Base-by-base conservation (phyloP, 1,139 yeast genomes). In the Debaryomyces sp. region DNA sequence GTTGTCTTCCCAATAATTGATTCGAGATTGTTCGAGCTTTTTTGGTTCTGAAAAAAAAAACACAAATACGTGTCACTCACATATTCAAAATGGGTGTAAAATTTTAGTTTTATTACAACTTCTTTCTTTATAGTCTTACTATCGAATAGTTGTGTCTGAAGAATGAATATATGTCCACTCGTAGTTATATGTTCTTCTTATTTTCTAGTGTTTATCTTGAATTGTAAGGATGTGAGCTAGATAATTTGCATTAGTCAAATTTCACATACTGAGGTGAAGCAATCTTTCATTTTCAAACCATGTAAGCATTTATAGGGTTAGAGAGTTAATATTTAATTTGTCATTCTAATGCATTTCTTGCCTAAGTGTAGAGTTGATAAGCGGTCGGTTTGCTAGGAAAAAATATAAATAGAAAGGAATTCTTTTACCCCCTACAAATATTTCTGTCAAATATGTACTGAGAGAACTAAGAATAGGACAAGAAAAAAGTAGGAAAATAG, bases 51-150 rank as follows among this genome's bases (percentile, higher is more conserved):
- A 30, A 41, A 41, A 35, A 35, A 41, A 41, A 41, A 41, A 41
- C 43, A 41, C 43, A 41, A 41, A 41, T 41, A 41, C 43, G 43
- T 41, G 43, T 41, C 43, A 32, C 43, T 41, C 43, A 41, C 43
- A 41, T 41, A 37, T 41, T 32, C 37, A 21, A 21, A 17, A 18
- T 21, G 27, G 29, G 29, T 41, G 17, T 21, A 29, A 30, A 15
- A 30, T 41, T 9, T 12, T 18, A 22, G 5, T 2, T 17, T 23
- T 5, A 23, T 24, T 38, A 22, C 32, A 24, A 38, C 12, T 6
- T 17, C 15, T 0, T 9, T 32, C 7, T 5, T 8, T 4, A 17
- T 30, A 30, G 21, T 17, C 12, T 32, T 32, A 10, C 5, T 15
- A 32, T 5, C 6, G 5, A 7, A n/a, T 12, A 27, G n/a, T 27